Conservation (phyloP, 2,329 filamentous ascomycete species). For the Alternaria sp. region DNA sequence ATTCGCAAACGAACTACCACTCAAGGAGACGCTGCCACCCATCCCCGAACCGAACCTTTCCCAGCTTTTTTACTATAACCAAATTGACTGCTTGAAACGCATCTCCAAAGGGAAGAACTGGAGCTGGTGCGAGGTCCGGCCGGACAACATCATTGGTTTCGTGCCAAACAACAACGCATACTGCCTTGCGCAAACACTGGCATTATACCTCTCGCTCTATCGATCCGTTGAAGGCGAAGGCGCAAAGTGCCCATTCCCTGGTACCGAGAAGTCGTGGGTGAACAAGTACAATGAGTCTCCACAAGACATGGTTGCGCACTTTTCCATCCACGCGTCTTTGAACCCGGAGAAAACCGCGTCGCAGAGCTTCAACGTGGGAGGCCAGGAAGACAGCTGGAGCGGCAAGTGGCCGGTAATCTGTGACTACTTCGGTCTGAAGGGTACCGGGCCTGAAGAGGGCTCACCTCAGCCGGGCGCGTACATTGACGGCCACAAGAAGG, state of each 20-base stretch:
- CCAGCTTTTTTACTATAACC: conserved; percentile 52
- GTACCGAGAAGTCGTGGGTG: conserved; percentile 47
- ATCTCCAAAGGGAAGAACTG: conserved; percentile 48
- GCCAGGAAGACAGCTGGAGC: conserved; percentile 51
- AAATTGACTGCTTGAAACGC: conserved; percentile 49
- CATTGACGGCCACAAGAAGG: conserved; percentile 33
- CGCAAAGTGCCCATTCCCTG: conserved; percentile 50
- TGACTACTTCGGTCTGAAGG: conserved; percentile 56
- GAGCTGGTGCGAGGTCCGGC: conserved; percentile 52
- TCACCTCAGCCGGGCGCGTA: conserved; percentile 39
- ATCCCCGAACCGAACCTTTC: conserved; percentile 46
- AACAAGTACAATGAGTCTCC: conserved; percentile 51
- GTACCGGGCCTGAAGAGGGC: conserved; percentile 40
- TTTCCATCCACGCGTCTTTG: conserved; percentile 52
- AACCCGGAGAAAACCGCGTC: conserved; percentile 49
- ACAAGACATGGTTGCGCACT: conserved; percentile 52
- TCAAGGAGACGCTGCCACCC: conserved; percentile 39
- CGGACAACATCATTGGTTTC: conserved; percentile 53
- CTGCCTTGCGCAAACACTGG: conserved; percentile 48
- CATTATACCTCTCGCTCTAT: conserved; percentile 49
- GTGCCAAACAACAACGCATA: conserved; percentile 52
- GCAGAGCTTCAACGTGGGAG: conserved; percentile 54
- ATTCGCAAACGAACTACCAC: conserved; percentile 38
- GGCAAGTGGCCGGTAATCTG: conserved; percentile 56
- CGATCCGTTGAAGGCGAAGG: conserved; percentile 49